Evolutionary conservation across 768 basidiomycete genomes (phyloP).

Genomic region (Cystobasidium tubakii): DNA sequence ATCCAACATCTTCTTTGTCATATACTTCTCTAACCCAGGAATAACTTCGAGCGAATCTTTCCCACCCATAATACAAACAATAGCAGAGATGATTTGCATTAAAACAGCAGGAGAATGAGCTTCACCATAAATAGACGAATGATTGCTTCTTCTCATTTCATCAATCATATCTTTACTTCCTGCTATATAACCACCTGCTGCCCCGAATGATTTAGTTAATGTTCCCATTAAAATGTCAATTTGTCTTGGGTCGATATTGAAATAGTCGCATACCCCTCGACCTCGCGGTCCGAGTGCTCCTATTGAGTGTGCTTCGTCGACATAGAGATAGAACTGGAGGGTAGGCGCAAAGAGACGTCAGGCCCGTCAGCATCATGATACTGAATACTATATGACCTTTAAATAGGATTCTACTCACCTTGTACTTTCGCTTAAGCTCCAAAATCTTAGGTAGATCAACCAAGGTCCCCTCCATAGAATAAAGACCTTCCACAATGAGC

Average conservation of each 20-base stretch:
- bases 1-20: slow-evolving; percentile 67
- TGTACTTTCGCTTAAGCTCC: slow-evolving; percentile 87
- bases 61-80: slow-evolving; percentile 93
- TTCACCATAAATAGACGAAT: slow-evolving; percentile 81
- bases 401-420: slow-evolving; percentile 56
- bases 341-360: not conserved
- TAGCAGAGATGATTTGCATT: slow-evolving; percentile 81
- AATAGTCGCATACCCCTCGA: slow-evolving; percentile 92
- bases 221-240: slow-evolving; percentile 98
- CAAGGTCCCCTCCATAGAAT: slow-evolving; percentile 97
- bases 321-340: slow-evolving; percentile 79
- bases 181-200: slow-evolving; percentile 89
- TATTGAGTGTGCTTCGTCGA: slow-evolving; percentile 96
- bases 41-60: slow-evolving; percentile 46
- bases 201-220: slow-evolving; percentile 82
- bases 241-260: slow-evolving; percentile 67
- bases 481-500: slow-evolving; percentile 86
- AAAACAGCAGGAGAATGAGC: slow-evolving; percentile 83
- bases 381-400: not conserved
- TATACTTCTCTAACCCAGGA: slow-evolving; percentile 48
- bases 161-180: slow-evolving; percentile 75
- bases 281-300: slow-evolving; percentile 92
- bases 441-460: slow-evolving; percentile 74
- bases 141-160: slow-evolving; percentile 65
- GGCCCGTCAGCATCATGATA: not conserved